These are phyloP conservation scores for Bertia moriformis DNA, from an alignment of 2,329 filamentous ascomycete genomes.

Conservation along the genomic window DNA sequence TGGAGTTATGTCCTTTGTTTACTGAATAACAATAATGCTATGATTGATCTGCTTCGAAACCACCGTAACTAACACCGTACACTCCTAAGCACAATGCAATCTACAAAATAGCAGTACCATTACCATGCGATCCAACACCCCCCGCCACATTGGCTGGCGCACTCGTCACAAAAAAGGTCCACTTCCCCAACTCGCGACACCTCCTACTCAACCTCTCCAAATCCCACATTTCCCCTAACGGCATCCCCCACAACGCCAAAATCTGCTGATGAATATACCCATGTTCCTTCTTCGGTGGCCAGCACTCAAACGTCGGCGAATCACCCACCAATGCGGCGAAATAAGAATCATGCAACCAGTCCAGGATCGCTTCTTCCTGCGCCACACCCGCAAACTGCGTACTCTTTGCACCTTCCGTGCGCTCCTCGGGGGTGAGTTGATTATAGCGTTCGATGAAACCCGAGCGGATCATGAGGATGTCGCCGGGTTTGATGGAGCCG, in stretches of 20 bases:
- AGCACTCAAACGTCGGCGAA: conserved; percentile 37
- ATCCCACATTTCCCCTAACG: conserved; percentile 18
- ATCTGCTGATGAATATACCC: conserved; percentile 10
- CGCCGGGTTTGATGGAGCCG: conserved; percentile 18
- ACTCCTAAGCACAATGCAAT: too few relatives aligned
- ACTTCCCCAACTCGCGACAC: conserved; percentile 19
- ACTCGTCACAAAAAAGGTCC: conserved; percentile 27
- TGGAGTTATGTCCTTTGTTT: too few relatives aligned
- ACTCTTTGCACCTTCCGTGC: conserved; percentile 1
- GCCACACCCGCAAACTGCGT: neutral
- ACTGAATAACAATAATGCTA: too few relatives aligned
- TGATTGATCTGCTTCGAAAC: too few relatives aligned
- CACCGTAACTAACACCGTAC: too few relatives aligned
- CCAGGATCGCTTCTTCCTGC: conserved; percentile 21
- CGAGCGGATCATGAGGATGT: conserved; percentile 37
- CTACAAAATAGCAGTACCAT: conserved; percentile 1
- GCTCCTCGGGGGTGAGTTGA: conserved; percentile 14
- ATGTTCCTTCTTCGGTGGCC: conserved; percentile 25
- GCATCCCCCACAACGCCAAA: conserved; percentile 15
- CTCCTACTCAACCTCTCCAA: conserved; percentile 23
- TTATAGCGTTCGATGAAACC: conserved; percentile 37
- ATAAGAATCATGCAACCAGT: conserved; percentile 42
- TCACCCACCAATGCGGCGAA: conserved; percentile 40
- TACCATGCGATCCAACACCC: conserved; percentile 5
- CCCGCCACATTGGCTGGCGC: conserved; percentile 25